Conservation (phyloP, 2,329 filamentous ascomycete genomes). For the Helotiales sp. region DNA sequence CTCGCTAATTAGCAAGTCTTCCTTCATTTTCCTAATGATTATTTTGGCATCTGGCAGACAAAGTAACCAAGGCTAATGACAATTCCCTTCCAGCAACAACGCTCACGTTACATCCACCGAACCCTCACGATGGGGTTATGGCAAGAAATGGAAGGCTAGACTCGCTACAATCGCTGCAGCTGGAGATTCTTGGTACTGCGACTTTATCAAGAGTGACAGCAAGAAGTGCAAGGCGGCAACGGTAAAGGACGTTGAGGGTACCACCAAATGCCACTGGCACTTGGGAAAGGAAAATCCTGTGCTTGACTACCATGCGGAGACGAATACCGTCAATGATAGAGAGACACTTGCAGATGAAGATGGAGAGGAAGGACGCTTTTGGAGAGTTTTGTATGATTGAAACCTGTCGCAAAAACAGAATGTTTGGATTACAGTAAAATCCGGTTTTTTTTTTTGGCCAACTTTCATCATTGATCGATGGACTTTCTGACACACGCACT, state of each 20-base stretch:
- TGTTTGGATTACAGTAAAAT: too few species aligned
- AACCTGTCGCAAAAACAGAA: too few species aligned
- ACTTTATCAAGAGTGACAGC: background rate
- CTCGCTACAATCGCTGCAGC: background rate
- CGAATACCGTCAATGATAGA: background rate
- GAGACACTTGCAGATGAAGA: background rate
- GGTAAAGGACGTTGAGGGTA: background rate
- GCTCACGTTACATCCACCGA: background rate
- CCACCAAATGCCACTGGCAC: background rate
- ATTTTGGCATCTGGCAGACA: too few species aligned
- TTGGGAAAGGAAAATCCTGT: background rate
- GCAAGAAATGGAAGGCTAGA: background rate
- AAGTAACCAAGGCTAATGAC: background rate
- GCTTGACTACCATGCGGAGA: background rate
- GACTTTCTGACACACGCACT: too few species aligned
- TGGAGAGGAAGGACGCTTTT: background rate
- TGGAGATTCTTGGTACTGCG: background rate
- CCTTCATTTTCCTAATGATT: too few species aligned
- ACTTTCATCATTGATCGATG: too few species aligned
- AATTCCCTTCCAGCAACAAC: background rate
- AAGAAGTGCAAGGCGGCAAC: background rate
- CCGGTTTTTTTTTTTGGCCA: too few species aligned
- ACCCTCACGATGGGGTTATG: background rate
- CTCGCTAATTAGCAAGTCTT: background rate
- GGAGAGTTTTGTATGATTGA: too few species aligned